Evolutionary conservation across 2,329 filamentous ascomycete species (phyloP), one percentile per base, ranked within the genome.

Genomic region (Trichoderma pleuroti): DNA sequence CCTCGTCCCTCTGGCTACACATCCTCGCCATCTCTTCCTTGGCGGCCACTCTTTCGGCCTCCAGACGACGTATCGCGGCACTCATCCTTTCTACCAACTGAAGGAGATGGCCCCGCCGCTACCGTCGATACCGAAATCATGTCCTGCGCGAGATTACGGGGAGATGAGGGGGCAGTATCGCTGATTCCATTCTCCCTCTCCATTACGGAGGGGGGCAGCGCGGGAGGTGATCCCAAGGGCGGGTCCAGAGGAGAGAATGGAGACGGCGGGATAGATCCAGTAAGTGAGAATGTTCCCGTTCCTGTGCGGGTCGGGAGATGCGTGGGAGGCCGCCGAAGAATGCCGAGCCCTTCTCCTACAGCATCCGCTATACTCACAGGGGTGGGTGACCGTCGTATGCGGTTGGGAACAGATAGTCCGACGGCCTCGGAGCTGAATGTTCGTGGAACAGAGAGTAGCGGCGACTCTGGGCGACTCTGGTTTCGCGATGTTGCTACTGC

Each of bases 61-160:
- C 96, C 0, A 99, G 85, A 7, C 95, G 89, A 11, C 96, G 92
- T 57, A 99, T 94, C 0, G 94, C 93, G 3, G 94, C 93, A 77
- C 93, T 97, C 93, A 99, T 97, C 67, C 95, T 89, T 82, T 98
- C 96, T 18, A 99, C 94, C 1, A 99, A 88, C 81, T 98, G 95
- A 1, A 99, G 92, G 1, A 99, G 92, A 95, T 0, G 96, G 96
- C 0, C 96, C 96, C 0, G 95, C 94, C 0, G 91, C 95, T 10
- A 93, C 92, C 0, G 95, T 98, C 1, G 94, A 97, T 8, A 93
- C 92, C 2, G 93, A 97, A 34, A 96, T 88, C 83, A 97, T 92
- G 76, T 97, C 94, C 75, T 94, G 92, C 71, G 92, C 87, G 8
- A 91, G 89, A 71, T 91, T 90, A 49, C 89, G 89, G 1, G 90